A percentile compares a stretch with the other conserved stretches of the same genome.
Evolutionary conservation across 805 yeast genomes (phyloP).

Genomic region (Nakazawaea peltata): DNA sequence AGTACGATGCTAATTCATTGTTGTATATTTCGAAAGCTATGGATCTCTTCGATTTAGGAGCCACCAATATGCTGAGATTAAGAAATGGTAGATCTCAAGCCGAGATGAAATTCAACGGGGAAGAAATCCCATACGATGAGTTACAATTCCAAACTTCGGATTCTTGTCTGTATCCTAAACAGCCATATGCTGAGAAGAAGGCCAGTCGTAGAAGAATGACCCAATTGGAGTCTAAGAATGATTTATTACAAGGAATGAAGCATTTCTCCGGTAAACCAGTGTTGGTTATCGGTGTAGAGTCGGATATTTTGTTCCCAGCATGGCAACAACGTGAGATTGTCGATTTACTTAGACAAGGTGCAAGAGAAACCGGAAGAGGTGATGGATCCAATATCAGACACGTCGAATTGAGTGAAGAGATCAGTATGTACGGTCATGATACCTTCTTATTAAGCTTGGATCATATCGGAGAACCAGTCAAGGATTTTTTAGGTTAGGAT

Average conservation of each 20-base stretch:
- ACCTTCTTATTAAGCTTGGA: constrained; percentile 76
- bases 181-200: constrained; percentile 49
- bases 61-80: constrained; percentile 36
- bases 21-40: constrained; percentile 86
- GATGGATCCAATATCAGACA: constrained; percentile 40
- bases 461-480: constrained; percentile 73
- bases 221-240: constrained; percentile 48
- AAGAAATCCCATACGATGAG: constrained; percentile 16
- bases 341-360: constrained; percentile 38
- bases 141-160: constrained; percentile 21
- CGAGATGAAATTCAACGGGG: constrained; percentile 21
- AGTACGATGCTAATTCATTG: constrained; percentile 86
- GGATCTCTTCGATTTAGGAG: constrained; percentile 85
- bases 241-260: constrained; percentile 57
- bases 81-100: constrained; percentile 29
- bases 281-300: constrained; percentile 84
- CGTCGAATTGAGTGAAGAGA: constrained; percentile 66
- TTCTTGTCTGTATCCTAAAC: constrained; percentile 34
- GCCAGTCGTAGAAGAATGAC: constrained; percentile 33
- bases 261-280: constrained; percentile 57
- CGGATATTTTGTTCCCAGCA: constrained; percentile 85
- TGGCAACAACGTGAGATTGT: constrained; percentile 90
- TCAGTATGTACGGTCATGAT: constrained; percentile 85
- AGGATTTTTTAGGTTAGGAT: constrained; percentile 40
- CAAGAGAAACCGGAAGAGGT: constrained; percentile 20